Evolutionary conservation across 2,329 filamentous ascomycete genomes (phyloP).

Genomic region (Mycosphaerelloides madeirae): DNA sequence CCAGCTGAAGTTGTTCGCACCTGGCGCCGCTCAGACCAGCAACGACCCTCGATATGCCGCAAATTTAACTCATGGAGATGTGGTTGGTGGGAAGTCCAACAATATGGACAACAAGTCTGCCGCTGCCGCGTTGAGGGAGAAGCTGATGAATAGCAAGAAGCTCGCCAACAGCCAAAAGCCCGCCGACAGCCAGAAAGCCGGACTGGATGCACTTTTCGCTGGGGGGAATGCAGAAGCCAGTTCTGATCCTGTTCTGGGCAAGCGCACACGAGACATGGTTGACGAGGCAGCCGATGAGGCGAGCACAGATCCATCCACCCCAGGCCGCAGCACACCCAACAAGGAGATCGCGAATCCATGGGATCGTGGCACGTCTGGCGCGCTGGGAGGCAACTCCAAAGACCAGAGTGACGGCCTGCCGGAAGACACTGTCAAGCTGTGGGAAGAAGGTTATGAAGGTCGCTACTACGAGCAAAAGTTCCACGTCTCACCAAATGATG

Average conservation of each 20-base stretch:
- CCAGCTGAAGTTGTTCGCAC: constrained; percentile 54
- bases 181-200: constrained; percentile 27
- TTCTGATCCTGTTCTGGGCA: constrained; percentile 55
- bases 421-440: constrained; percentile 78
- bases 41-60: constrained; percentile 50
- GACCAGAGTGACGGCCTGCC: constrained; percentile 57
- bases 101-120: constrained; percentile 89
- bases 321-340: constrained; percentile 55
- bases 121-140: constrained; percentile 78
- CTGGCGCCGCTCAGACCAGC: constrained; percentile 50
- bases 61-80: constrained; percentile 75
- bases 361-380: constrained; percentile 26
- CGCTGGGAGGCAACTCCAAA: constrained; percentile 40
- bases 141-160: constrained; percentile 59
- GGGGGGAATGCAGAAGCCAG: constrained; percentile 33
- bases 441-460: constrained; percentile 93
- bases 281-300: constrained; percentile 49
- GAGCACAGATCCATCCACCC: constrained; percentile 41
- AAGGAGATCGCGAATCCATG: constrained; percentile 28
- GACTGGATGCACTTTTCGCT: constrained; percentile 27
- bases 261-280: constrained; percentile 71
- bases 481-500: constrained; percentile 71
- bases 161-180: constrained; percentile 51
- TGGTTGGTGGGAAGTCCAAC: constrained; percentile 59
- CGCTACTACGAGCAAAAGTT: constrained; percentile 98